Evolutionary conservation across 2,329 filamentous ascomycete genomes (phyloP).

Genomic region (Ceratocystis cubensis): DNA sequence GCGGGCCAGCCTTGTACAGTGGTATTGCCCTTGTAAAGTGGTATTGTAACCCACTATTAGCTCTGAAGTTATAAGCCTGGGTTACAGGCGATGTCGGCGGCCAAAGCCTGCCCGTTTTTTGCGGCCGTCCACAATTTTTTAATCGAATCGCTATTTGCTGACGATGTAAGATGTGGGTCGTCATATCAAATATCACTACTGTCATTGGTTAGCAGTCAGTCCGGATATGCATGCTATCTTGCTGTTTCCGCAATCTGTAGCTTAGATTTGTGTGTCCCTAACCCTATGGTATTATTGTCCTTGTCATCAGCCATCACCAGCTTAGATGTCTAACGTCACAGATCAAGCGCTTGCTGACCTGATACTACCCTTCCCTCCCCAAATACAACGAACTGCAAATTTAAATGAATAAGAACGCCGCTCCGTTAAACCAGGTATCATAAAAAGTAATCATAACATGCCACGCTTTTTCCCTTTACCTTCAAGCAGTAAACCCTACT

Average conservation of each 20-base stretch:
- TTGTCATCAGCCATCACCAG: background rate
- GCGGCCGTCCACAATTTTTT: no score
- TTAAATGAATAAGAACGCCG: conserved; percentile 9
- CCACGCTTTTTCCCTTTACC: conserved; percentile 15
- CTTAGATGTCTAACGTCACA: background rate
- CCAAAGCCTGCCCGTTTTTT: no score
- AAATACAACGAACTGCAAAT: background rate
- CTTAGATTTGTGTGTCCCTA: background rate
- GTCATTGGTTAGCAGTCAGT: conserved; percentile 11
- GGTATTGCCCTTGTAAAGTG: no score
- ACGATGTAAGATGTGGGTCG: background rate
- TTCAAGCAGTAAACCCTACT: conserved; percentile 10
- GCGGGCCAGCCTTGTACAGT: no score
- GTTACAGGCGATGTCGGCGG: conserved; percentile 15
- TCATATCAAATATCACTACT: conserved; percentile 15
- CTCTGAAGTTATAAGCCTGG: background rate
- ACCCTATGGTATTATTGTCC: background rate
- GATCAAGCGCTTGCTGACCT: no score
- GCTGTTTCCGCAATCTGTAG: background rate
- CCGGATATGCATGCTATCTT: background rate
- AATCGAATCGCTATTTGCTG: background rate
- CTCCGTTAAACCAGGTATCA: conserved; percentile 20
- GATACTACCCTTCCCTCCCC: background rate
- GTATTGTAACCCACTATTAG: background rate
- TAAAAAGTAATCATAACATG: conserved; percentile 20